Percentiles rank a stretch among this genome's conserved stretches.
phyloP scores from a whole-genome alignment of 2,329 filamentous ascomycete species.

The Fusarium sp. region DNA sequence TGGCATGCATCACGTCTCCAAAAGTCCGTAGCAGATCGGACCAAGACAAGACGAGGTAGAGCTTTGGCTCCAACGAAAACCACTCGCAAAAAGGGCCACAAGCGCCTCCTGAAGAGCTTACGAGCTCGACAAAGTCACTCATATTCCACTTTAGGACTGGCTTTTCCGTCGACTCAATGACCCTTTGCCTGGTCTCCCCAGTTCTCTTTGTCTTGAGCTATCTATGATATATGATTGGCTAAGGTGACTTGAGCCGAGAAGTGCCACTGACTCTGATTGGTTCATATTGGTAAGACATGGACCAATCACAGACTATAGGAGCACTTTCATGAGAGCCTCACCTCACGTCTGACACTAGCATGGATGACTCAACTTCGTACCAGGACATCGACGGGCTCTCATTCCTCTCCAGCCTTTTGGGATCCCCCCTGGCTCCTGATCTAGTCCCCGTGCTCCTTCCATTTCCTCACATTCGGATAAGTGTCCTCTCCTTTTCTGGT shows the following conservation, averaged over 20 bases:
- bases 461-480: constrained; percentile 29
- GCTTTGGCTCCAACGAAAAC: constrained; percentile 28
- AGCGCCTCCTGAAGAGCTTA: constrained; percentile 39
- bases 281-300: not conserved
- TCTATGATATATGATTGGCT: constrained; percentile 31
- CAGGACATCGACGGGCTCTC: constrained; percentile 43
- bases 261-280: constrained; percentile 22
- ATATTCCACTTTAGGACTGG: constrained; percentile 46
- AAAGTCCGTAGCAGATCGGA: constrained; percentile 24
- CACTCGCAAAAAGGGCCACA: constrained; percentile 8
- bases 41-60: constrained; percentile 18
- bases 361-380: constrained; percentile 44
- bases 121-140: constrained; percentile 41
- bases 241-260: constrained; percentile 23
- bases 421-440: constrained; percentile 30
- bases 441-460: constrained; percentile 30
- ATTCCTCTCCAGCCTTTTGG: constrained; percentile 40
- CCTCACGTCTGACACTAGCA: constrained; percentile 51
- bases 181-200: constrained; percentile 40
- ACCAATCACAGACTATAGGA: constrained; percentile 50
- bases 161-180: constrained; percentile 39
- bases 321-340: constrained; percentile 52
- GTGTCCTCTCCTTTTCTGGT: constrained; percentile 44
- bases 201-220: constrained; percentile 36
- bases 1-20: constrained; percentile 37